phyloP scores from a whole-genome alignment of 2,329 filamentous ascomycete genomes.

The Monilinia fructigena region DNA sequence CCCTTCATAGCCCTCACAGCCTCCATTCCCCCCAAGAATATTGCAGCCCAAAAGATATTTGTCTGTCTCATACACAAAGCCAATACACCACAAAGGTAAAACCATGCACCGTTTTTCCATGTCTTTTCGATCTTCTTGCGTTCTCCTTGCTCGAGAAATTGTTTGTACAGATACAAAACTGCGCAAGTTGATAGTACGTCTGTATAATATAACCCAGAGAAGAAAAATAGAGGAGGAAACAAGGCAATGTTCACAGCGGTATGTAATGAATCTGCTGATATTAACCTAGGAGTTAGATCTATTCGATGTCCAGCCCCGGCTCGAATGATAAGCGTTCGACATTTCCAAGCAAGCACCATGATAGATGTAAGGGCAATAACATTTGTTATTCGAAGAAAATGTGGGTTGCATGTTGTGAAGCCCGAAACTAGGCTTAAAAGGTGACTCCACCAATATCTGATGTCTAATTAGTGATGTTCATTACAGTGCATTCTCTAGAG shows the following conservation, averaged over 20 bases:
- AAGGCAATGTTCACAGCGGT: conserved; percentile 76
- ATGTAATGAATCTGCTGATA: conserved; percentile 43
- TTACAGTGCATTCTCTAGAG: not conserved
- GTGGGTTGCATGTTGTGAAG: conserved; percentile 42
- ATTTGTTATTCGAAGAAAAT: conserved; percentile 51
- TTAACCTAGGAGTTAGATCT: conserved; percentile 21
- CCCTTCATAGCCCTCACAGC: conserved; percentile 51
- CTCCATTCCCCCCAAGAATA: conserved; percentile 68
- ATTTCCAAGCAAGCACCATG: conserved; percentile 38
- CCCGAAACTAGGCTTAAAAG: conserved; percentile 46
- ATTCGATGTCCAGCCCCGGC: not conserved
- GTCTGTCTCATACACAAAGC: conserved; percentile 84
- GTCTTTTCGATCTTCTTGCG: conserved; percentile 1
- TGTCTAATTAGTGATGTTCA: conserved; percentile 30
- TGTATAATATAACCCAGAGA: conserved; percentile 92
- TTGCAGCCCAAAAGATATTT: conserved; percentile 92
- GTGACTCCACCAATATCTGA: conserved; percentile 43
- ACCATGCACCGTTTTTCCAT: conserved; percentile 33
- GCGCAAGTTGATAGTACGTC: conserved; percentile 79
- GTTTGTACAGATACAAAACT: conserved; percentile 68
- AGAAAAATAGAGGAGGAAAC: conserved; percentile 93
- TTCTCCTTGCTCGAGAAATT: conserved; percentile 46
- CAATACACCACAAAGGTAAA: conserved; percentile 56
- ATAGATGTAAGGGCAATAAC: conserved; percentile 46
- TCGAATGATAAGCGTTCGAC: conserved; percentile 32